Conservation (phyloP, 2,329 filamentous ascomycete genomes). For the Torrubiella hemipterigena region DNA sequence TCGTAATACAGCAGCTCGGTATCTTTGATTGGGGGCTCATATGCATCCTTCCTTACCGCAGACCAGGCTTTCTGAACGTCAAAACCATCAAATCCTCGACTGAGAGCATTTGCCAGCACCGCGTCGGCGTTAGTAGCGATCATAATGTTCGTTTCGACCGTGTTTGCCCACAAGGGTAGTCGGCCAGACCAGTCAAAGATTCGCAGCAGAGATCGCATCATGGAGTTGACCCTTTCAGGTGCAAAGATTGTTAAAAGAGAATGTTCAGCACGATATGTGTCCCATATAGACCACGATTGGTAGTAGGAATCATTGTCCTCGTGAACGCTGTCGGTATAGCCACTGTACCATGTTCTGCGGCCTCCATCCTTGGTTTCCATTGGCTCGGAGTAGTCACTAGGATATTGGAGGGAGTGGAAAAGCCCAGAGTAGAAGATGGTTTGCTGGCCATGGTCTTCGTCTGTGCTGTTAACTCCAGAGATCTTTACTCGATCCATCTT, state of each 20-base stretch:
- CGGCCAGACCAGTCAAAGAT: conserved; percentile 34
- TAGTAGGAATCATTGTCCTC: conserved; percentile 30
- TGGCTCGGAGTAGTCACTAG: conserved; percentile 33
- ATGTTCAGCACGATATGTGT: conserved; percentile 34
- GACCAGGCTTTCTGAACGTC: conserved; percentile 29
- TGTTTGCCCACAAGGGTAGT: conserved; percentile 35
- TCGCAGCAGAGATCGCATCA: conserved; percentile 31
- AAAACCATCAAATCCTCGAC: conserved; percentile 28
- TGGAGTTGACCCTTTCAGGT: conserved; percentile 30
- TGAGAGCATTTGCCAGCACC: conserved; percentile 32
- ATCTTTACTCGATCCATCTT: conserved; percentile 30
- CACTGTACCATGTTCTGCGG: conserved; percentile 26
- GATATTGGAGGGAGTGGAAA: conserved; percentile 34
- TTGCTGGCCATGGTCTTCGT: conserved; percentile 25
- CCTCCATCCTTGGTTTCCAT: conserved; percentile 10
- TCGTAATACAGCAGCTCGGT: conserved; percentile 32
- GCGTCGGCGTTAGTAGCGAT: conserved; percentile 35
- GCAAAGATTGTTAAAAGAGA: conserved; percentile 31
- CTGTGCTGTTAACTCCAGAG: conserved; percentile 27
- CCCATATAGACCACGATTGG: conserved; percentile 38
- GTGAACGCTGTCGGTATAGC: conserved; percentile 32
- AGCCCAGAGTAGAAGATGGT: conserved; percentile 33
- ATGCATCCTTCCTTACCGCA: conserved; percentile 31
- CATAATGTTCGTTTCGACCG: conserved; percentile 38
- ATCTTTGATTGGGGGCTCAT: conserved; percentile 28